These are phyloP conservation scores for Lactifluus echinatus DNA, from an alignment of 768 basidiomycete genomes.

Conservation along the genomic window DNA sequence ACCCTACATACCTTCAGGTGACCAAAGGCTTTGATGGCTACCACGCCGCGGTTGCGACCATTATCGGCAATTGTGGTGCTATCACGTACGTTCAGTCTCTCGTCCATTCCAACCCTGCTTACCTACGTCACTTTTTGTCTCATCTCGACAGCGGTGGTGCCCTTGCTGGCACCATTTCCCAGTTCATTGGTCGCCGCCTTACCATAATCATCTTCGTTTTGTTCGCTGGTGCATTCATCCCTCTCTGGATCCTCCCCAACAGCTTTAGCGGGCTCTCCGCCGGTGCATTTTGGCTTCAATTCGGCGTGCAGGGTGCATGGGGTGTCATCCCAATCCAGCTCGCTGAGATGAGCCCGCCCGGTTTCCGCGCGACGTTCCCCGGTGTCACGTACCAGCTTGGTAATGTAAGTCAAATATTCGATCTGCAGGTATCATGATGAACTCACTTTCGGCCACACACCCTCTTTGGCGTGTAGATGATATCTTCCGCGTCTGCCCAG, in stretches of 20 bases:
- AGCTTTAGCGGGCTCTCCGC: slow-evolving; percentile 35
- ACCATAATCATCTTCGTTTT: slow-evolving; percentile 33
- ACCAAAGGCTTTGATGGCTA: slow-evolving; percentile 30
- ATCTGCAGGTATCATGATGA: too few relatives aligned
- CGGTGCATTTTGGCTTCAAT: slow-evolving; percentile 41
- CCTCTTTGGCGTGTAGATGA: slow-evolving; percentile 27
- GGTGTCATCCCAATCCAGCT: slow-evolving; percentile 36
- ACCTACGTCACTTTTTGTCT: neutral
- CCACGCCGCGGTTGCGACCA: slow-evolving; percentile 35
- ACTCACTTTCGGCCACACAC: neutral
- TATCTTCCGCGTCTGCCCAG: slow-evolving; percentile 37
- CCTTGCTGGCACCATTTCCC: slow-evolving; percentile 32
- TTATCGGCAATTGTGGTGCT: slow-evolving; percentile 34
- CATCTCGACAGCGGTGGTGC: slow-evolving; percentile 28
- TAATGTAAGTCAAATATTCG: slow-evolving; percentile 21
- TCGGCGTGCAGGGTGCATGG: slow-evolving; percentile 37
- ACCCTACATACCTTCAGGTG: slow-evolving; percentile 34
- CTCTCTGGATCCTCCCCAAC: slow-evolving; percentile 40
- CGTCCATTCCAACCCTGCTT: slow-evolving; percentile 9
- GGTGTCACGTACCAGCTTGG: slow-evolving; percentile 40
- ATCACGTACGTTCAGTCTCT: slow-evolving; percentile 21
- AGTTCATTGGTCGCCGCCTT: slow-evolving; percentile 39
- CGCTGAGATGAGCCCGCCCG: slow-evolving; percentile 39
- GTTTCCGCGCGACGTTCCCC: slow-evolving; percentile 40
- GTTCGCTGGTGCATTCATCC: slow-evolving; percentile 28